Base-by-base conservation (phyloP, 176 grass and related monocot species). In the Eragrostis nindensis region DNA sequence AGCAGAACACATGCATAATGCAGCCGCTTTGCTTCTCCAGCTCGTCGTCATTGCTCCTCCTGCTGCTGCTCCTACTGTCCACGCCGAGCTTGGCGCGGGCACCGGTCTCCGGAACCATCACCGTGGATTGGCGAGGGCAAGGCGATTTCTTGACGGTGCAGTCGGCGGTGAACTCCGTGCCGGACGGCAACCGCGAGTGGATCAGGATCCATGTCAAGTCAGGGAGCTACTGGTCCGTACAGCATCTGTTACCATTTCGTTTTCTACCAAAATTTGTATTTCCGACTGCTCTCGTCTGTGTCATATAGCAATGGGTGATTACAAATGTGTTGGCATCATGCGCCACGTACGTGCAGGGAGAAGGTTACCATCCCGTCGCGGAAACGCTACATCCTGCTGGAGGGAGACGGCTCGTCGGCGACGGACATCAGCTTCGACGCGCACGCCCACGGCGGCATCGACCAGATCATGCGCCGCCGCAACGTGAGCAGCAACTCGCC, bases 141-240 rank as follows among this genome's bases (percentile, higher is more conserved):
- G 86, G 80, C 1, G 73, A 81, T 26, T 89, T 84, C 76, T 26
- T 1, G 30, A 93, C 87, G 69, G 87, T 93, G 57, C 90, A 92
- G 73, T 67, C 70, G 53, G 87, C 84, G 38, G 82, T 87, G 43
- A 29, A 87, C 57, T 84, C 80, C 11, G 76, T 93, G 38, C 84
- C 87, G 11, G 79, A 89, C 8, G 83, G 80, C 70, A 93, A 93
- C 85, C 27, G 29, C 7, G 13, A 74, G 53, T 90, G 90, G 90
- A 27, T 92, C 66, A 77, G 59, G 56, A 86, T 92, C 70, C 30
- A 73, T 52, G 86, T 86, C 14, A 57, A 13, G 36, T 25, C 82
- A 71, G 90, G 90, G 44, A 80, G 73, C 77, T 89, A 92, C 74
- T 77, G 78, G 86, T 89, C 63, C 66, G 79, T 62, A 41, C 53